phyloP scores from a whole-genome alignment of 345 rosid genomes.

The Toxicodendron radicans region DNA sequence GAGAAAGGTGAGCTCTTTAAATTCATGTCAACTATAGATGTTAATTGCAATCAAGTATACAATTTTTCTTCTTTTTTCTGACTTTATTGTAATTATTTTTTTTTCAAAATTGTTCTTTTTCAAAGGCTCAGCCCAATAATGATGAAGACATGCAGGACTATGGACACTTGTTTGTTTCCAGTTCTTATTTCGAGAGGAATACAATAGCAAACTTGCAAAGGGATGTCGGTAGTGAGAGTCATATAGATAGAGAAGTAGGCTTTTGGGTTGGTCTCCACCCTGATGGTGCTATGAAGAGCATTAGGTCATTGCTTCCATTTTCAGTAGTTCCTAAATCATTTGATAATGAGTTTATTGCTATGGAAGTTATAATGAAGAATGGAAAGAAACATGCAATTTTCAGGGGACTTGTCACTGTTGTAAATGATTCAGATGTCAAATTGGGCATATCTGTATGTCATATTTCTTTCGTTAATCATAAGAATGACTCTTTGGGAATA shows the following conservation, averaged over 20 bases:
- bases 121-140: slow-evolving; percentile 47
- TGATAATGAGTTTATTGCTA: slow-evolving; percentile 63
- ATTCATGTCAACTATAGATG: slow-evolving; percentile 8
- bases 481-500: slow-evolving; percentile 37
- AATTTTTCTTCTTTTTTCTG: background rate
- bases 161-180: slow-evolving; percentile 70
- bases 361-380: slow-evolving; percentile 85
- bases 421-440: slow-evolving; percentile 83
- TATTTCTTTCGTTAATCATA: slow-evolving; percentile 32
- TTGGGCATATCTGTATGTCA: slow-evolving; percentile 64
- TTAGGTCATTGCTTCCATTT: slow-evolving; percentile 82
- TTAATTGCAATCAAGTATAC: background rate
- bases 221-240: slow-evolving; percentile 46
- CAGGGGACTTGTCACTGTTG: slow-evolving; percentile 79
- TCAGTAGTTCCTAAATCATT: slow-evolving; percentile 75
- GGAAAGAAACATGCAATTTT: slow-evolving; percentile 92
- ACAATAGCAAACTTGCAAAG: slow-evolving; percentile 48
- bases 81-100: background rate
- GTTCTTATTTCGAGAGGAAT: slow-evolving; percentile 78
- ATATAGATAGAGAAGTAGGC: slow-evolving; percentile 65
- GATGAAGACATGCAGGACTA: slow-evolving; percentile 48
- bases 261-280: slow-evolving; percentile 78
- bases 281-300: slow-evolving; percentile 73
- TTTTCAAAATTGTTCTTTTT: slow-evolving; percentile 16
- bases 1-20: slow-evolving; percentile 60